Evolutionary conservation across 805 yeast species (phyloP).

Genomic region (Cyberlindnera maclurae): DNA sequence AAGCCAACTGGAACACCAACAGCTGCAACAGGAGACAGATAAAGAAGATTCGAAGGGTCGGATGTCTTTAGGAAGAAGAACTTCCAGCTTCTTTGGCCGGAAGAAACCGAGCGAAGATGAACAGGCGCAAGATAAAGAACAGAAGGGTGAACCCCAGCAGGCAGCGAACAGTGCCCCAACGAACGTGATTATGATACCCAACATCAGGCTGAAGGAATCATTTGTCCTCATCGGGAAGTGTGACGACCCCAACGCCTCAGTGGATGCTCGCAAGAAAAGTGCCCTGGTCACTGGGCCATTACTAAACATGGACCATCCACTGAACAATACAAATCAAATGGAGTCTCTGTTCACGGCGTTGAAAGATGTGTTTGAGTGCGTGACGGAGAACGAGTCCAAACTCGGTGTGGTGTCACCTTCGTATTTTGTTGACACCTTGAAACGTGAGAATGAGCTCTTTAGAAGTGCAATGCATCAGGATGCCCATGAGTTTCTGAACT

Average conservation of each 20-base stretch:
- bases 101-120: slow-evolving; percentile 13
- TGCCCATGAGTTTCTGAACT: slow-evolving; percentile 94
- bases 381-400: slow-evolving; percentile 60
- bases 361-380: slow-evolving; percentile 80
- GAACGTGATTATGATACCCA: slow-evolving; percentile 12
- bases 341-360: slow-evolving; percentile 55
- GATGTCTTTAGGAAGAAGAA: slow-evolving; percentile 18
- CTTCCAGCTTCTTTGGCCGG: slow-evolving; percentile 25
- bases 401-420: slow-evolving; percentile 84
- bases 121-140: slow-evolving; percentile 2
- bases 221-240: slow-evolving; percentile 15
- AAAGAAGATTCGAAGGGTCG: slow-evolving; percentile 8
- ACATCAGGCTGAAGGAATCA: slow-evolving; percentile 10
- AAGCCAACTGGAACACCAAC: slow-evolving; percentile 6
- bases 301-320: slow-evolving; percentile 66
- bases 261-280: slow-evolving; percentile 70
- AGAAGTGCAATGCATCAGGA: slow-evolving; percentile 95
- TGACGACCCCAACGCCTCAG: slow-evolving; percentile 31
- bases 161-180: background rate
- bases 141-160: no score
- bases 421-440: slow-evolving; percentile 65
- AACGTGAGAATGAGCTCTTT: slow-evolving; percentile 77
- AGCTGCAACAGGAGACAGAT: slow-evolving; percentile 8
- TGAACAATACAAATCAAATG: slow-evolving; percentile 42
- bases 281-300: slow-evolving; percentile 81